Conservation (phyloP, 148 eudicot species). For the Cornus suecica region DNA sequence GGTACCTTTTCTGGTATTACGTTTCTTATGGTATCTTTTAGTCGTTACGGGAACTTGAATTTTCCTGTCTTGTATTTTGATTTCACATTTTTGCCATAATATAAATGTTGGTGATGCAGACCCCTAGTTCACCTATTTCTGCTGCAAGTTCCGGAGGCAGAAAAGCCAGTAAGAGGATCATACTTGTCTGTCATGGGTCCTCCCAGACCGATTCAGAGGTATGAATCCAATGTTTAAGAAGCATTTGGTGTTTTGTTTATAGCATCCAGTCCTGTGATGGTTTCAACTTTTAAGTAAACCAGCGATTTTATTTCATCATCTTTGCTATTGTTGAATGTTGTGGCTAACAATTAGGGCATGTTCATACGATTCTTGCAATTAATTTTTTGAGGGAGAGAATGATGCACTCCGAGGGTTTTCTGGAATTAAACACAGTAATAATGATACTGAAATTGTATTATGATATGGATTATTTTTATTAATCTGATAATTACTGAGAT, state of each 20-base stretch:
- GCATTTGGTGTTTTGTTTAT: neutral
- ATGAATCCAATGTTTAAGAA: slow-evolving; percentile 4
- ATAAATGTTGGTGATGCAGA: slow-evolving; percentile 51
- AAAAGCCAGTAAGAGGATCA: slow-evolving; percentile 51
- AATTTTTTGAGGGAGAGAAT: no score
- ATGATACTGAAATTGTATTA: no score
- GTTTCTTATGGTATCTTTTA: neutral
- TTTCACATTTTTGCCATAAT: slow-evolving; percentile 16
- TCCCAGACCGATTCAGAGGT: slow-evolving; percentile 47
- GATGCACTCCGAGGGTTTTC: no score
- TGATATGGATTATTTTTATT: neutral
- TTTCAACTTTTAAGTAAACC: neutral
- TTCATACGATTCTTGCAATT: no score
- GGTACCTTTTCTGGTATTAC: no score
- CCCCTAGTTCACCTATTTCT: slow-evolving; percentile 84
- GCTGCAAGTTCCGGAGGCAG: slow-evolving; percentile 77
- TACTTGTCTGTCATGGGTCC: slow-evolving; percentile 78
- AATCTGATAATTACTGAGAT: neutral
- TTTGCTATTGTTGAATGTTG: no score
- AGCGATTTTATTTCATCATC: no score
- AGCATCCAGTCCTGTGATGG: slow-evolving; percentile 2
- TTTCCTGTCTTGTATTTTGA: slow-evolving; percentile 6
- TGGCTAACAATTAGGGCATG: no score
- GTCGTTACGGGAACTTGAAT: neutral
- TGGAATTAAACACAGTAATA: no score